Evolutionary conservation across 495 filamentous ascomycete genomes (phyloP), one percentile per base, ranked within the genome.

Genomic region (Aspergillus panamensis): DNA sequence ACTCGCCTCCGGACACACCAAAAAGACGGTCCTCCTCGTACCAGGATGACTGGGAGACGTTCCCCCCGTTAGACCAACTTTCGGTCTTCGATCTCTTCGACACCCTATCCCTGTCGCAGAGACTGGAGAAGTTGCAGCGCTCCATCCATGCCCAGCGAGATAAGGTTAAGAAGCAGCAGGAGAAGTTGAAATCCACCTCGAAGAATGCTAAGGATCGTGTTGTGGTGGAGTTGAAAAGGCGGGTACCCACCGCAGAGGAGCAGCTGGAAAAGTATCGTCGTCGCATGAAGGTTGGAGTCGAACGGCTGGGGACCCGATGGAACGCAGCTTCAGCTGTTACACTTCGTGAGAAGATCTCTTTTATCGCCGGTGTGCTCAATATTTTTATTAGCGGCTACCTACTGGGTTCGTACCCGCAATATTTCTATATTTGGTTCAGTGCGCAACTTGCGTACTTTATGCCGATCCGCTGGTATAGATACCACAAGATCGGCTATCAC

Each of bases 301-400:
- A 97, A 57, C 85, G 90, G 60, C 76, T 98, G 19, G 86, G 87
- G 39, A 84, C 81, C 48, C 85, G 84, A 66, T 98, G 94, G 94
- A 92, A 87, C 70, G 87, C 95, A 69, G 87, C 89, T 35, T 91
- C 89, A 61, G 84, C 83, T 6, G 90, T 97, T 60, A 96, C 92
- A 0, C 69, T 89, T 32, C 86, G 92, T 42, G 95, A 98, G 80
- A 98, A 98, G 79, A 75, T 92, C 20, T 91, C 94, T 12, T 98
- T 98, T 74, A 96, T 98, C 54, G 89, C 87, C 43, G 94, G 91
- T 64, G 92, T 97, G 48, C 84, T 96, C 71, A 98, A 97, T 68
- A 90, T 98, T 68, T 96, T 97, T 73, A 86, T 97, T 65, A 95
- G 90, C 60, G 95, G 92, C 44, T 96, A 96, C 68, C 75, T 98